These are phyloP conservation scores for Eutrema heterophyllum DNA, from an alignment of 345 rosid species.

Conservation along the genomic window DNA sequence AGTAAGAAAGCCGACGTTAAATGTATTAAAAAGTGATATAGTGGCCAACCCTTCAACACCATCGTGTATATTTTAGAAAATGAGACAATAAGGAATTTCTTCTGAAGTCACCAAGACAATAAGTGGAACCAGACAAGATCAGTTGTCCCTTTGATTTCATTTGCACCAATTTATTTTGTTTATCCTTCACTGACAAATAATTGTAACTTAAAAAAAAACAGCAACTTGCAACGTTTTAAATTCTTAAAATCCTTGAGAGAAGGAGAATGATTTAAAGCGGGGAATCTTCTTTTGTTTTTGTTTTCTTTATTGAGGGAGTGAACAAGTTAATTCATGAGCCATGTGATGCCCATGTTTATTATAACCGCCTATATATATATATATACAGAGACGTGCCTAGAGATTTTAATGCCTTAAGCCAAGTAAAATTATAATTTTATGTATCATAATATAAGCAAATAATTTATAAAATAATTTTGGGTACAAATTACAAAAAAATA, in stretches of 20 bases:
- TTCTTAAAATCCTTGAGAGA: background rate
- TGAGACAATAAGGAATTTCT: constrained; percentile 1
- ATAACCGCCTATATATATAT: no score
- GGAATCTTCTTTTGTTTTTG: background rate
- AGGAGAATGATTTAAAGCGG: background rate
- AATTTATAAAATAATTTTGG: no score
- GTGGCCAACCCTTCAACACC: constrained; percentile 25
- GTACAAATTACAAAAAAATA: no score
- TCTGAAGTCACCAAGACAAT: constrained; percentile 12
- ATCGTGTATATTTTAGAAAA: background rate
- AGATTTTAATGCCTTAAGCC: no score
- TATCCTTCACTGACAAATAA: background rate
- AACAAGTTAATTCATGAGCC: constrained; percentile 16
- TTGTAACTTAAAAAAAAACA: background rate
- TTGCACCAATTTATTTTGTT: background rate
- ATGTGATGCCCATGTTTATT: constrained; percentile 19
- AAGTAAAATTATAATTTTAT: no score
- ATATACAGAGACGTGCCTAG: no score
- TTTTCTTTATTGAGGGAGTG: background rate
- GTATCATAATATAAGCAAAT: no score
- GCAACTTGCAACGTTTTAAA: background rate
- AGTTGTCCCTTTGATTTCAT: constrained; percentile 19
- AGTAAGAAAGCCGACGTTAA: background rate
- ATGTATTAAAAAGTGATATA: background rate
- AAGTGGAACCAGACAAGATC: constrained; percentile 17